Conservation (phyloP, 2,329 filamentous ascomycete species). For the Penicillium sp. region DNA sequence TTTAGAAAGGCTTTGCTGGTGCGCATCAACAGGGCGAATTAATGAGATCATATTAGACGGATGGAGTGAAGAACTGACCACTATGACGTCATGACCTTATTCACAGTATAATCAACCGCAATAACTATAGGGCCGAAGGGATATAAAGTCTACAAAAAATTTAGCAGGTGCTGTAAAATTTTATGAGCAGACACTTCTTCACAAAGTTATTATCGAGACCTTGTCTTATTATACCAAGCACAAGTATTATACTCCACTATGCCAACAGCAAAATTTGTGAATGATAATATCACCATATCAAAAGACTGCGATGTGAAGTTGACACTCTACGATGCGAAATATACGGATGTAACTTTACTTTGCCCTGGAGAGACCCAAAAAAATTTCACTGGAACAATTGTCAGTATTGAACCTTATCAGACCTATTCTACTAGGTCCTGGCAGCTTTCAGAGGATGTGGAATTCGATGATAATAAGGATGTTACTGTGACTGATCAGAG, state of each 20-base stretch:
- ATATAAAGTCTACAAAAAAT: not conserved
- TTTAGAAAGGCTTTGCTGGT: not conserved
- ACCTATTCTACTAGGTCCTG: constrained; percentile 11
- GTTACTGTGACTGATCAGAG: constrained; percentile 9
- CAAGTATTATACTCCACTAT: constrained; percentile 1
- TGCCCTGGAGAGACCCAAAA: constrained; percentile 9
- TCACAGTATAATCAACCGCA: not conserved
- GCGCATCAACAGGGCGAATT: not conserved
- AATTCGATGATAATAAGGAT: constrained; percentile 9
- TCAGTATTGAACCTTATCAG: constrained; percentile 6
- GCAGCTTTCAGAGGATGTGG: constrained; percentile 10
- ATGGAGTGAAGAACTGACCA: not conserved
- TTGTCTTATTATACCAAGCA: not conserved
- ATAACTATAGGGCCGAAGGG: not conserved
- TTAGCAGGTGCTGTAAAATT: constrained; percentile 1
- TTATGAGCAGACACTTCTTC: constrained; percentile 4
- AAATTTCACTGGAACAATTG: constrained; percentile 8
- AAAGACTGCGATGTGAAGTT: constrained; percentile 8
- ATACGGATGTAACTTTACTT: constrained; percentile 7
- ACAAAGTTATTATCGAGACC: not conserved
- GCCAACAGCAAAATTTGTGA: constrained; percentile 6
- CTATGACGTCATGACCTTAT: constrained; percentile 1
- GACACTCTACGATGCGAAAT: constrained; percentile 9
- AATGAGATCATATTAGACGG: constrained; percentile 1
- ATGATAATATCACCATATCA: constrained; percentile 9